Evolutionary conservation across 257 asterid species (phyloP), one percentile per base, ranked within the genome.

Genomic region (Rubia yunnanensis): DNA sequence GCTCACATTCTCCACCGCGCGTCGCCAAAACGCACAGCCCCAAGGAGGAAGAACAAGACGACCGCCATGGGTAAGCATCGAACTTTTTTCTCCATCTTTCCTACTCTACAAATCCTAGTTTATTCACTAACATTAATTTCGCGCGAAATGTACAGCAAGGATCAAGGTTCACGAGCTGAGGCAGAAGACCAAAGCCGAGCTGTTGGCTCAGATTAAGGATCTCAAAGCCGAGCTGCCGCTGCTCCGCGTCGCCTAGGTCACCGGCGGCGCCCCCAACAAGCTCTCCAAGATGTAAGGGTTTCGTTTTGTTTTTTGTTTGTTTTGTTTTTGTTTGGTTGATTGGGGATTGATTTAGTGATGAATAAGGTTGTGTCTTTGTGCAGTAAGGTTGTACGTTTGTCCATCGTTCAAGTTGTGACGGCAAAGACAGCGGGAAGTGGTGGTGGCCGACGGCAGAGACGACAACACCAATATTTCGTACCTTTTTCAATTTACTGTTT

Each of bases 321-420:
- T n/a, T n/a, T n/a, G n/a, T n/a, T n/a, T n/a, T n/a, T n/a, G 26
- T 50, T 2, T 55, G 39, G 22, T 11, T 32, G 41, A 31, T 24
- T 48, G 28, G 10, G 1, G 56, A 44, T 23, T 44, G 17, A 22
- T 64, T 44, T 48, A 20, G 64, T 38, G n/a, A n/a, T n/a, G 24
- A 5, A 17, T 3, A 44, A 0, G 66, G 8, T 35, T 55, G 38
- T 39, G 2, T 4, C 35, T 4, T 2, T 2, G 6, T 67, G 70
- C 80, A 79, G 78, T 60, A 87, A 87, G 71, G 78, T 87, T 10
- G 92, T 85, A 64, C 76, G 92, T 65, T 64, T 83, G 57, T 85
- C 92, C 3, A 85, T 87, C 54, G 95, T 92, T 8, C 95, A 85
- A 77, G 95, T 87, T 60, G 78, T 87, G 50, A 87, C 92, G n/a